Conservation (phyloP, 495 filamentous ascomycete genomes). For the Rusavskia elegans region DNA sequence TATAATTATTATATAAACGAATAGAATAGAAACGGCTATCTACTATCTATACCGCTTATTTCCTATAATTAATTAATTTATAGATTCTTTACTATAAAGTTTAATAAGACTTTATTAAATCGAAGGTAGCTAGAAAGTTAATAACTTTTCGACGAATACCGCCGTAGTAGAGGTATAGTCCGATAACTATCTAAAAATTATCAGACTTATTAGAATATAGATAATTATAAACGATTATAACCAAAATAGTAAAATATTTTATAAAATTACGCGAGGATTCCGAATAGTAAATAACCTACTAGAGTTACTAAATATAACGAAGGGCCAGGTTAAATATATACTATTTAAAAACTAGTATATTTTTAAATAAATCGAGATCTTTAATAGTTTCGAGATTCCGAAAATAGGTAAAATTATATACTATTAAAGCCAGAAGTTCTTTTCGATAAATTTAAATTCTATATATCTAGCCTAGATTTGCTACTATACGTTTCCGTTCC, state of each 20-base stretch:
- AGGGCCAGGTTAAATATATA: no score
- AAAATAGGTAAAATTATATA: no score
- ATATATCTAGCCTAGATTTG: no score
- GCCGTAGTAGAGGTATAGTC: background rate
- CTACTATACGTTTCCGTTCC: background rate
- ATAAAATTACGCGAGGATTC: no score
- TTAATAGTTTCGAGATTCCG: no score
- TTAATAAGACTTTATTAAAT: slow-evolving; percentile 1
- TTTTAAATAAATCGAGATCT: background rate
- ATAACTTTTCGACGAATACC: background rate
- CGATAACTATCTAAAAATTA: background rate
- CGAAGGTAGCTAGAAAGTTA: background rate
- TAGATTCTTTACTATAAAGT: no score
- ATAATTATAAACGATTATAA: background rate
- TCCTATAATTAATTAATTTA: no score
- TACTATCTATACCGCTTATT: background rate
- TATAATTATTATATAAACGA: background rate
- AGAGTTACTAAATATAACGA: background rate
- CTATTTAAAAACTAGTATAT: slow-evolving; percentile 2
- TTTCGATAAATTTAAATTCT: background rate
- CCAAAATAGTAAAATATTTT: background rate
- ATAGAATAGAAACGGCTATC: background rate
- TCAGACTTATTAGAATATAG: background rate
- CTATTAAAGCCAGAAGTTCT: no score
- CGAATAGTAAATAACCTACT: background rate